phyloP scores from a whole-genome alignment of 768 basidiomycete genomes.

The Saitozyma sp. region DNA sequence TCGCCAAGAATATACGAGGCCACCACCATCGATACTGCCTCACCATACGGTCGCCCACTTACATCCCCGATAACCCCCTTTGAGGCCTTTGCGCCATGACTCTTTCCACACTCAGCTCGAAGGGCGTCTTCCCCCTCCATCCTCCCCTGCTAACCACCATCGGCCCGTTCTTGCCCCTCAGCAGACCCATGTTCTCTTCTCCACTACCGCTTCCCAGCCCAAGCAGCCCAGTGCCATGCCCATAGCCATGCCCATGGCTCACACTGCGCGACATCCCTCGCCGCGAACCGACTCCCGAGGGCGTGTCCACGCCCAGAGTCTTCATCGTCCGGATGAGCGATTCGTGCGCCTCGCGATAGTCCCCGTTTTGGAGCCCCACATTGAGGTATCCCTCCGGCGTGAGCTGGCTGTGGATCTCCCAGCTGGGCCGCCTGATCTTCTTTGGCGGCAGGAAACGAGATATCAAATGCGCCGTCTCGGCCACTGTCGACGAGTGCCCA shows the following conservation, averaged over 20 bases:
- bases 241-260: background rate
- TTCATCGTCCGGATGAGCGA: constrained; percentile 30
- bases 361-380: constrained; percentile 35
- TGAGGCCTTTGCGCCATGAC: constrained; percentile 41
- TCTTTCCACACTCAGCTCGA: constrained; percentile 44
- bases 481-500: constrained; percentile 33
- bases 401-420: constrained; percentile 32
- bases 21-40: background rate
- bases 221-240: background rate
- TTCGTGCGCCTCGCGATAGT: constrained; percentile 42
- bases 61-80: constrained; percentile 10
- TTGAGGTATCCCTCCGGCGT: constrained; percentile 8
- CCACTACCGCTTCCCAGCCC: background rate
- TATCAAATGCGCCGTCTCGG: constrained; percentile 42
- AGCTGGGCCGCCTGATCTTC: constrained; percentile 23
- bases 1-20: background rate
- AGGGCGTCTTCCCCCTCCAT: constrained; percentile 40
- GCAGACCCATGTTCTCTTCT: constrained; percentile 9
- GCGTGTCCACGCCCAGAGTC: constrained; percentile 15
- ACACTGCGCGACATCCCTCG: background rate
- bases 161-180: constrained; percentile 20
- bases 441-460: constrained; percentile 40
- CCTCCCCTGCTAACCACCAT: constrained; percentile 26
- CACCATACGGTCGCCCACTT: too few species aligned
- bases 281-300: background rate